Percentiles rank a stretch among this genome's conserved stretches.
phyloP scores from a whole-genome alignment of 768 basidiomycete species.

The Leccinum rimulosum region DNA sequence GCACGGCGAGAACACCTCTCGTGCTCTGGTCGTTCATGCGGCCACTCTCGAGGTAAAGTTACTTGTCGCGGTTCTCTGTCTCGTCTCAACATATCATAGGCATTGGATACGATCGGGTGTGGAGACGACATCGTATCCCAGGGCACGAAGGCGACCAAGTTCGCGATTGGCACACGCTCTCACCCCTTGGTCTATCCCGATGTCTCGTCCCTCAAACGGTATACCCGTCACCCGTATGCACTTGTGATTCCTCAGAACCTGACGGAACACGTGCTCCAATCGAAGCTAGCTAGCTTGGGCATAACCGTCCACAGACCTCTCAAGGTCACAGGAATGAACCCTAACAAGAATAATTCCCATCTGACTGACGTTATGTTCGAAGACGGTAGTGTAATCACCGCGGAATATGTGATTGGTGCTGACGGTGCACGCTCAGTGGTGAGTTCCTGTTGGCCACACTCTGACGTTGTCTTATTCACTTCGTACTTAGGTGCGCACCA shows the following conservation, averaged over 20 bases:
- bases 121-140: slow-evolving; percentile 38
- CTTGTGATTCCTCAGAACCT: slow-evolving; percentile 44
- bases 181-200: slow-evolving; percentile 27
- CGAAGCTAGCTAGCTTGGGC: background rate
- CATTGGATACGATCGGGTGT: slow-evolving; percentile 43
- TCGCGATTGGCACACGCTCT: slow-evolving; percentile 34
- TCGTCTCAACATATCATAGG: slow-evolving; percentile 27
- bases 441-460: background rate
- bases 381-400: background rate
- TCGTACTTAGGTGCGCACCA: background rate
- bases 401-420: background rate
- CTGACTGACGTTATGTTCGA: background rate
- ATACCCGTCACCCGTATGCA: slow-evolving; percentile 46
- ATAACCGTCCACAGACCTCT: background rate
- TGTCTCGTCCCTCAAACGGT: slow-evolving; percentile 34
- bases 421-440: background rate
- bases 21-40: slow-evolving; percentile 50
- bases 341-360: background rate
- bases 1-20: slow-evolving; percentile 36
- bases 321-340: background rate
- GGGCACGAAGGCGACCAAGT: slow-evolving; percentile 32
- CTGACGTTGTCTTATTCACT: background rate
- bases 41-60: slow-evolving; percentile 48
- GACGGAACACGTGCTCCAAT: slow-evolving; percentile 41
- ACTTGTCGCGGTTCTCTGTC: background rate